These are phyloP conservation scores for Beta vulgaris DNA, from an alignment of 148 eudicot genomes.

Conservation along the genomic window DNA sequence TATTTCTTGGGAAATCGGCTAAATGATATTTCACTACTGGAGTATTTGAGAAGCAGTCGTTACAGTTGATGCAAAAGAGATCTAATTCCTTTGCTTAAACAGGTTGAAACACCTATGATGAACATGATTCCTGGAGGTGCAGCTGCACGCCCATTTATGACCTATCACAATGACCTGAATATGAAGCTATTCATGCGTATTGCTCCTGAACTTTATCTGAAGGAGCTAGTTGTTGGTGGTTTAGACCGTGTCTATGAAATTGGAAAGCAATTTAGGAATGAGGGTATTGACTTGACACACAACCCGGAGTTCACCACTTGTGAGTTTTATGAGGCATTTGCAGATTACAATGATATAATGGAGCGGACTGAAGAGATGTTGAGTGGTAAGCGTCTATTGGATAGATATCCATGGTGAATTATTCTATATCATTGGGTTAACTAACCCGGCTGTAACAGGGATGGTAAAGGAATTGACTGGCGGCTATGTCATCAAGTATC, in stretches of 20 bases:
- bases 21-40: neutral
- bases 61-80: neutral
- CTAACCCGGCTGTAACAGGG: slow-evolving; percentile 25
- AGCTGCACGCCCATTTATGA: slow-evolving; percentile 82
- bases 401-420: no score
- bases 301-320: slow-evolving; percentile 91
- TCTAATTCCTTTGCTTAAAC: neutral
- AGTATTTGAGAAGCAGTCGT: neutral
- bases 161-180: slow-evolving; percentile 74
- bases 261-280: slow-evolving; percentile 88
- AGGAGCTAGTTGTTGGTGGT: slow-evolving; percentile 89
- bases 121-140: slow-evolving; percentile 92
- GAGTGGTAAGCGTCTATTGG: no score
- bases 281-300: slow-evolving; percentile 84
- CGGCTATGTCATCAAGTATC: slow-evolving; percentile 38
- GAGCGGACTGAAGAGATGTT: slow-evolving; percentile 70
- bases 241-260: slow-evolving; percentile 87
- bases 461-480: slow-evolving; percentile 94
- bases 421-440: no score
- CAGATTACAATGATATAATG: slow-evolving; percentile 89
- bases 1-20: neutral
- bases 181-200: slow-evolving; percentile 77
- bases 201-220: slow-evolving; percentile 83
- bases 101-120: slow-evolving; percentile 95
- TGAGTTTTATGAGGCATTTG: slow-evolving; percentile 86